Evolutionary conservation across 768 basidiomycete species (phyloP).

Genomic region (Xerocomellus amylosporus): DNA sequence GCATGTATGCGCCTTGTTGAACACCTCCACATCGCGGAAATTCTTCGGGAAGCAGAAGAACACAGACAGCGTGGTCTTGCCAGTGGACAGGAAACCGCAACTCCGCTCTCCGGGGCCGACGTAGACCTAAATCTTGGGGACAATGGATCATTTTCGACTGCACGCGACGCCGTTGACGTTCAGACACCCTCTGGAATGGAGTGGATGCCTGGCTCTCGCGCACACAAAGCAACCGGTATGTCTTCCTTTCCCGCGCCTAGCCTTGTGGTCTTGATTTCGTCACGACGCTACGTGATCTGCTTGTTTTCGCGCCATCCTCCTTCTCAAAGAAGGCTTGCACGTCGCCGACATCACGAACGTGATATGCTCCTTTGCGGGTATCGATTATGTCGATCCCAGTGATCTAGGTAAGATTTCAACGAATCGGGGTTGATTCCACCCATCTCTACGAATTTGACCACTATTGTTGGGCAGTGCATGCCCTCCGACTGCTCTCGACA

Average conservation of each 20-base stretch:
- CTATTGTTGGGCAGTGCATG: constrained; percentile 48
- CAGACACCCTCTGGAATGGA: background rate
- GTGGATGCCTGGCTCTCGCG: background rate
- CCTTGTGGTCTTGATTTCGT: background rate
- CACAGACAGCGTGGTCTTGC: constrained; percentile 42
- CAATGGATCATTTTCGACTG: too few species aligned
- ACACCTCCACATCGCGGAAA: constrained; percentile 66
- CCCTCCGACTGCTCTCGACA: constrained; percentile 72
- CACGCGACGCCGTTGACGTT: background rate
- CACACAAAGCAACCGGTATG: constrained; percentile 5
- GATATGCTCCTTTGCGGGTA: constrained; percentile 19
- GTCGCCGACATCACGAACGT: constrained; percentile 20
- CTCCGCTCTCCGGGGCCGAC: background rate
- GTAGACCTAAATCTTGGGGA: background rate
- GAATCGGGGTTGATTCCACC: background rate
- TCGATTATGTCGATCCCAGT: constrained; percentile 16
- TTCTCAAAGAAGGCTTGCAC: constrained; percentile 18
- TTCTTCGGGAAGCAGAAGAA: constrained; percentile 63
- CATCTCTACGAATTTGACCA: background rate
- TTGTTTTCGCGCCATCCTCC: background rate
- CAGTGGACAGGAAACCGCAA: constrained; percentile 15
- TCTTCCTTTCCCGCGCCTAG: background rate
- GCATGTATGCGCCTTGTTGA: constrained; percentile 73
- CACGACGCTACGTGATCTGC: background rate
- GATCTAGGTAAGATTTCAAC: constrained; percentile 15